Evolutionary conservation across 1,284 basidiomycete genomes (phyloP).

Genomic region (Boletus sp.): DNA sequence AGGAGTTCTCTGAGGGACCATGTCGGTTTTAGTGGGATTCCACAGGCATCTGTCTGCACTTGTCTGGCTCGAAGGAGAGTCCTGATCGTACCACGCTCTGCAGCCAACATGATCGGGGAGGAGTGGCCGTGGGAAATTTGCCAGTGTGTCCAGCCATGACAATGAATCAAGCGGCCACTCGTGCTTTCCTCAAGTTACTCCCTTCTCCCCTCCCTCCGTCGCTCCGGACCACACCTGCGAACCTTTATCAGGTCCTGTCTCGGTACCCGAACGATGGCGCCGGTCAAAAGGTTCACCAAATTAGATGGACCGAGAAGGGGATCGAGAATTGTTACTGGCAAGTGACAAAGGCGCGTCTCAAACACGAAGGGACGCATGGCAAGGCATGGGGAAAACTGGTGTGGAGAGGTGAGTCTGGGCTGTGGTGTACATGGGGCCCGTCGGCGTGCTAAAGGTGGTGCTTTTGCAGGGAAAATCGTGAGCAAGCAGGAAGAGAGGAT

Average conservation of each 20-base stretch:
- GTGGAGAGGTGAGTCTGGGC: slow-evolving; percentile 63
- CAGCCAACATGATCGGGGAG: slow-evolving; percentile 2
- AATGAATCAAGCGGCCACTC: slow-evolving; percentile 32
- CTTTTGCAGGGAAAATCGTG: slow-evolving; percentile 34
- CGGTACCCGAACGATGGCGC: slow-evolving; percentile 63
- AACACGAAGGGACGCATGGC: slow-evolving; percentile 66
- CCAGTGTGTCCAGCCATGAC: not conserved
- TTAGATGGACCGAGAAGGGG: slow-evolving; percentile 66
- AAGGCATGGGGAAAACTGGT: slow-evolving; percentile 73
- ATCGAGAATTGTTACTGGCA: slow-evolving; percentile 68
- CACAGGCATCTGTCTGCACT: slow-evolving; percentile 47
- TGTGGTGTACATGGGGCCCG: not conserved
- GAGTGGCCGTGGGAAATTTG: slow-evolving; percentile 23
- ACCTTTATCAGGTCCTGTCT: slow-evolving; percentile 67
- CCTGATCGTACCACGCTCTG: slow-evolving; percentile 1
- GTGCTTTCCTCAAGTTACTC: slow-evolving; percentile 51
- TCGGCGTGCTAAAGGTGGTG: slow-evolving; percentile 10
- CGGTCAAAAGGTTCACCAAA: slow-evolving; percentile 64
- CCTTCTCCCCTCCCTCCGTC: slow-evolving; percentile 52
- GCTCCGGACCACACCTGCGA: slow-evolving; percentile 52
- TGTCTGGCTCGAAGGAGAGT: slow-evolving; percentile 8
- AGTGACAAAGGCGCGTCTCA: slow-evolving; percentile 64
- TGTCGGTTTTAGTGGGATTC: slow-evolving; percentile 59
- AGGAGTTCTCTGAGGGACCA: slow-evolving; percentile 76
- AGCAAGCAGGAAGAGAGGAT: slow-evolving; percentile 35